Evolutionary conservation across 768 basidiomycete genomes (phyloP).

Genomic region (Daedalea quercina): DNA sequence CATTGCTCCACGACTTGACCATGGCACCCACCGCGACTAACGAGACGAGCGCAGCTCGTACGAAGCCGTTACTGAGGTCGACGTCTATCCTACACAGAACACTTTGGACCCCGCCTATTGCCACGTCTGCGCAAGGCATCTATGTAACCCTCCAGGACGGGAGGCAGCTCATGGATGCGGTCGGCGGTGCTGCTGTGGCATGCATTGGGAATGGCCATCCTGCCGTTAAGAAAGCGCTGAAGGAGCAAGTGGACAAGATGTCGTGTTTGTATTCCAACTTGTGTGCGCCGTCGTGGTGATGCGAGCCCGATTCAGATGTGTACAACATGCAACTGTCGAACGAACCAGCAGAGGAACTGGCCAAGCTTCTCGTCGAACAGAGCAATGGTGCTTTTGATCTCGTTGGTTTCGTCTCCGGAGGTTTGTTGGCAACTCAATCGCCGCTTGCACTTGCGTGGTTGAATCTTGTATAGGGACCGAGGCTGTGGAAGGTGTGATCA

Average conservation of each 20-base stretch:
- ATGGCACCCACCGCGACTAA: constrained; percentile 5
- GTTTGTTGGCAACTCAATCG: constrained; percentile 27
- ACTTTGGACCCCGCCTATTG: constrained; percentile 69
- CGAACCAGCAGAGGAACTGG: constrained; percentile 75
- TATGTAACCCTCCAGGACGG: constrained; percentile 73
- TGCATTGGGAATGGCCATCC: constrained; percentile 75
- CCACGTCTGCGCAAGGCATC: constrained; percentile 56
- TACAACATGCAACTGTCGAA: constrained; percentile 85
- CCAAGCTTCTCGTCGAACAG: constrained; percentile 53
- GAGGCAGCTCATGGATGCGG: constrained; percentile 62
- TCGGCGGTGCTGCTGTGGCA: constrained; percentile 81
- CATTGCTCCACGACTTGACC: background rate
- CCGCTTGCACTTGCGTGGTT: background rate
- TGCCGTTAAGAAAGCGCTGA: constrained; percentile 63
- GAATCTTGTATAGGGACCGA: constrained; percentile 55
- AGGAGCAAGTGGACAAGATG: constrained; percentile 73
- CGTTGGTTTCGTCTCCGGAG: constrained; percentile 71
- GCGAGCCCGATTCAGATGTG: constrained; percentile 45
- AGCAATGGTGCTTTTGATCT: constrained; percentile 71
- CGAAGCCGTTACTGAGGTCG: constrained; percentile 7
- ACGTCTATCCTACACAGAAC: constrained; percentile 39
- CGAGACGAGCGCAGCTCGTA: background rate
- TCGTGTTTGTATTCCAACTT: constrained; percentile 46
- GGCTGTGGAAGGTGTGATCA: constrained; percentile 84
- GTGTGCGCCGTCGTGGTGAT: background rate